These are phyloP conservation scores for Seiridium cupressi DNA, from an alignment of 2,329 filamentous ascomycete genomes.

Conservation along the genomic window DNA sequence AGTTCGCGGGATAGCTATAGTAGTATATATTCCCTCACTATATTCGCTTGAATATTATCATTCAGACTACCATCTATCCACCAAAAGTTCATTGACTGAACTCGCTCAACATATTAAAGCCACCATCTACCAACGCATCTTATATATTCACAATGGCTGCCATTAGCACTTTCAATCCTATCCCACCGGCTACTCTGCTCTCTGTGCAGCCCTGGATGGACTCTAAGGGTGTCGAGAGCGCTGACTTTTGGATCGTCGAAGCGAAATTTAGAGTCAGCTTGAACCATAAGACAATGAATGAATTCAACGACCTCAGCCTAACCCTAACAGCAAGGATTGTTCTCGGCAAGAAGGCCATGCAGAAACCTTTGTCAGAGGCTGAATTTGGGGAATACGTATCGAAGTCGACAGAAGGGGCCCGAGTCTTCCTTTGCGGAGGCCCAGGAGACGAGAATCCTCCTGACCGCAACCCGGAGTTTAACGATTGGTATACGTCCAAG, in stretches of 20 bases:
- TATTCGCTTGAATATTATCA: too few species aligned
- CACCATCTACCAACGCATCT: too few species aligned
- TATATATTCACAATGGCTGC: too few species aligned
- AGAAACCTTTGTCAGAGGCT: neutral
- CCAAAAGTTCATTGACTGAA: too few species aligned
- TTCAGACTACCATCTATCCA: too few species aligned
- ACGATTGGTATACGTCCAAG: slow-evolving; percentile 62
- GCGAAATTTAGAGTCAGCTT: neutral
- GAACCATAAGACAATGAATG: neutral
- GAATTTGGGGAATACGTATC: neutral
- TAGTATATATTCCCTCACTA: too few species aligned
- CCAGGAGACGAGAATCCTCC: slow-evolving; percentile 54
- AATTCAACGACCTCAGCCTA: neutral
- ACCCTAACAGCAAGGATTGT: neutral
- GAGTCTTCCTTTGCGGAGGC: slow-evolving; percentile 65
- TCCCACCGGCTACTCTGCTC: too few species aligned
- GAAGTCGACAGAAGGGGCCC: neutral
- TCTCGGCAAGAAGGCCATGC: neutral
- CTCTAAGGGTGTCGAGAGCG: too few species aligned
- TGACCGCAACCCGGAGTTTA: slow-evolving; percentile 35
- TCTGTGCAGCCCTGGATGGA: too few species aligned
- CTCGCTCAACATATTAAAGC: too few species aligned
- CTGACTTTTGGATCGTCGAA: neutral
- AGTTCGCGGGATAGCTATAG: too few species aligned
- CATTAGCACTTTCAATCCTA: too few species aligned